Base-by-base conservation (phyloP, 257 asterid species). In the Anisodus acutangulus region DNA sequence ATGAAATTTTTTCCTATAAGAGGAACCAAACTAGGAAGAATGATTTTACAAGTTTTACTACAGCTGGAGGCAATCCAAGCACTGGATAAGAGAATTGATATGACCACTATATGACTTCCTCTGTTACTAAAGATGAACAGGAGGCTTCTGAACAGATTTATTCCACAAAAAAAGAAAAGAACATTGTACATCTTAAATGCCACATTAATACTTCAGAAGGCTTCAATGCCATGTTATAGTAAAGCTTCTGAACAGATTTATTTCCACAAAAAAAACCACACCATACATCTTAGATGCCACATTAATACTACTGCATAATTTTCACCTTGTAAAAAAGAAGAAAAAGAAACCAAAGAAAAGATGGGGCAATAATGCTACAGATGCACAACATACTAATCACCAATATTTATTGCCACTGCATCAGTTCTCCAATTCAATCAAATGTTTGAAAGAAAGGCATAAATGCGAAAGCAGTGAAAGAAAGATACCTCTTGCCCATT, bases 31-130 rank as follows among this genome's bases (percentile, higher is more conserved):
- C 62, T 22, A 74, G 19, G 60, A 22, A 22, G 3, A 49, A 51
- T 11, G 81, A 11, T 51, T 49, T 74, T 12, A 22, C 2, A 74
- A 74, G 81, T 22, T 74, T 3, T 51, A 72, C 12, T 49, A 6
- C 81, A 49, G 81, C 62, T 76, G 81, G 63, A 53, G 63, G 47
- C 43, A 51, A 76, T 51, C 81, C 63, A 26, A 22, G 81, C 47
- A 53, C 81, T 6, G 13, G 22, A n/a, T 3, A n/a, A 51, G 45
- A 12, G 22, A 76, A 76, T 12, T 26, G 62, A 6, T 26, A 76
- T 26, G 47, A 76, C 12, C 13, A 74, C 22, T 76, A 49, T 58
- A 22, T 74, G 62, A 49, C 31, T 19, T 11, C 54, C 81, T 47
- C 12, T 22, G n/a, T 5, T 3, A 72, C 47, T 19, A 41, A 47